A percentile compares a stretch with the other conserved stretches of the same genome.
Evolutionary conservation across 2,329 filamentous ascomycete species (phyloP).

Genomic region (Sporothrix sp.): DNA sequence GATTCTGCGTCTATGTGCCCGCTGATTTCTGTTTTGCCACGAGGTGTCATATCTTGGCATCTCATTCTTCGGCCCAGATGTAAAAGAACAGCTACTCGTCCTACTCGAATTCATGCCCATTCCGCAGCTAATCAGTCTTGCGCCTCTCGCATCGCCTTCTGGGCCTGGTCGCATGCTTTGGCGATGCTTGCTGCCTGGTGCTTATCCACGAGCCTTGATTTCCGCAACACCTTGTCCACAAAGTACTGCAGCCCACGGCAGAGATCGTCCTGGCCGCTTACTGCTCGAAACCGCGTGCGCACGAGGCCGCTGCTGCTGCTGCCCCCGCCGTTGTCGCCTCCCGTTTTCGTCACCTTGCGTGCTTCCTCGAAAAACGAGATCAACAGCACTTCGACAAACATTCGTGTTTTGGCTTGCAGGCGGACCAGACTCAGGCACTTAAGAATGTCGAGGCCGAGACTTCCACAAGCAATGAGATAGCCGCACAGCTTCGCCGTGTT

Average conservation of each 20-base stretch:
- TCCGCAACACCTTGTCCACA: conserved; percentile 62
- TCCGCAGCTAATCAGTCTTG: not conserved
- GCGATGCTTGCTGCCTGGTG: conserved; percentile 38
- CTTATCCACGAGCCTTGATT: conserved; percentile 46
- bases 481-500: conserved; percentile 48
- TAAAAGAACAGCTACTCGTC: no score
- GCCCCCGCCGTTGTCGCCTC: conserved; percentile 29
- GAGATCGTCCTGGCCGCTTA: conserved; percentile 56
- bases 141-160: conserved; percentile 25
- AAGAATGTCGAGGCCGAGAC: conserved; percentile 39
- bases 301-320: conserved; percentile 29
- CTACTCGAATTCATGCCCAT: no score
- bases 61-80: no score
- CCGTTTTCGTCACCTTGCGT: conserved; percentile 31
- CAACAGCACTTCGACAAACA: conserved; percentile 72
- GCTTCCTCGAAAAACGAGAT: conserved; percentile 64
- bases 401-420: conserved; percentile 63
- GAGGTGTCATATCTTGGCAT: no score
- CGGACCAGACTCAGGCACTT: conserved; percentile 71
- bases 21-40: no score
- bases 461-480: conserved; percentile 37
- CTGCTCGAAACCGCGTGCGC: conserved; percentile 55
- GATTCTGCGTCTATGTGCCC: no score
- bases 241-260: conserved; percentile 71
- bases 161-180: conserved; percentile 37